Evolutionary conservation across 2,329 filamentous ascomycete species (phyloP), one percentile per base, ranked within the genome.

Genomic region (Hypocrella siamensis): DNA sequence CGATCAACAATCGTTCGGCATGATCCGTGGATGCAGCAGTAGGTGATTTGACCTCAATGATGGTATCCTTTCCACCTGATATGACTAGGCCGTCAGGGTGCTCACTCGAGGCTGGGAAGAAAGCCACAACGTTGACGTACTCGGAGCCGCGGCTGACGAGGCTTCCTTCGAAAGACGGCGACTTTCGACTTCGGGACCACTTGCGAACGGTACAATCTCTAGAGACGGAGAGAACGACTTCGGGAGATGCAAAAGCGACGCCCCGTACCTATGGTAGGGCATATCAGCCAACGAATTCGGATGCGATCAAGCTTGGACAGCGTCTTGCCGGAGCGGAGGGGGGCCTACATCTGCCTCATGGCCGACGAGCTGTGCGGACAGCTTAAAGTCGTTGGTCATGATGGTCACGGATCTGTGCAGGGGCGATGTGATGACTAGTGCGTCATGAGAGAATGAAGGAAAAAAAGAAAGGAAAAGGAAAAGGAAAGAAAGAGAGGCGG

Each of bases 271-370:
- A 43, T 15, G 5, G 16, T 8, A 17, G 16, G 10, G n/a, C 25
- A 11, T 9, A 19, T 14, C 16, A 31, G 39, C 47, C 30, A 48
- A 38, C 25, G 31, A 21, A 31, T 10, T 17, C 6, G 27, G 27
- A 22, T 14, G 10, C 10, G 22, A 18, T 9, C 12, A 16, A 7
- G 15, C n/a, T n/a, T n/a, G n/a, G n/a, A n/a, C n/a, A n/a, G n/a
- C n/a, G n/a, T n/a, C n/a, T n/a, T n/a, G n/a, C n/a, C n/a, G n/a
- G n/a, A n/a, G n/a, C 15, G 15, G 8, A 21, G 31, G 29, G 24
- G 31, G 19, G 33, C 76, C 58, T 67, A 94, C 90, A 73, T 98
- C 90, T 53, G 90, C 79, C 55, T 90, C 80, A 54, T 98, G 90
- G 48, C 84, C 88, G 44, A 75, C 63, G 42, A 98, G 70, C 49